A percentile compares a stretch with the other conserved stretches of the same genome.
Evolutionary conservation across 495 filamentous ascomycete genomes (phyloP).

Genomic region (Aspergillus kassunensis): DNA sequence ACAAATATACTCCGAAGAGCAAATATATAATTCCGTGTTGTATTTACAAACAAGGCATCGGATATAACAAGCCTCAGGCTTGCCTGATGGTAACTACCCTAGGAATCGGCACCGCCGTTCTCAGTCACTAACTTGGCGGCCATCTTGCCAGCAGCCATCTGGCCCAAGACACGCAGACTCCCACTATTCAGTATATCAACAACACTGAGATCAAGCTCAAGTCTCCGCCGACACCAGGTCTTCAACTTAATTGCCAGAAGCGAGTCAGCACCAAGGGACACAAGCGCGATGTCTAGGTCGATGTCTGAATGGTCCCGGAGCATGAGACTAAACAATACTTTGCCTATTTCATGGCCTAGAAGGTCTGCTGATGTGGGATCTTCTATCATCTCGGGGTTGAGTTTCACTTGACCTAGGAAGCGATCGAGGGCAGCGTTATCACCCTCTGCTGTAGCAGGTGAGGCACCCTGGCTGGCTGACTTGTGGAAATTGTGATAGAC

Average conservation of each 20-base stretch:
- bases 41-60: no score
- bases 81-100: no score
- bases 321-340: not conserved
- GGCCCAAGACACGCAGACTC: not conserved
- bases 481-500: not conserved
- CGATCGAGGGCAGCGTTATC: not conserved
- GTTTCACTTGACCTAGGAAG: not conserved
- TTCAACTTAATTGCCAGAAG: slow-evolving; percentile 1
- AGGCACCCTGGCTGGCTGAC: not conserved
- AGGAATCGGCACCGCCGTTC: not conserved
- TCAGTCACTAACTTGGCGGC: not conserved
- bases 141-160: not conserved
- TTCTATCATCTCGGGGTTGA: not conserved
- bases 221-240: not conserved
- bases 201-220: not conserved
- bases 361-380: not conserved
- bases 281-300: not conserved
- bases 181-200: not conserved
- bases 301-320: not conserved
- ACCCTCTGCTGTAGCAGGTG: not conserved
- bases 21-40: no score
- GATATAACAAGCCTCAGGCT: no score
- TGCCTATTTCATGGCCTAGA: not conserved
- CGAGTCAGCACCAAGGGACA: not conserved
- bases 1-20: no score